Percentiles rank a stretch among this genome's conserved stretches.
Evolutionary conservation across 805 yeast genomes (phyloP).

Genomic region (Saccharomycopsis fibuligera): DNA sequence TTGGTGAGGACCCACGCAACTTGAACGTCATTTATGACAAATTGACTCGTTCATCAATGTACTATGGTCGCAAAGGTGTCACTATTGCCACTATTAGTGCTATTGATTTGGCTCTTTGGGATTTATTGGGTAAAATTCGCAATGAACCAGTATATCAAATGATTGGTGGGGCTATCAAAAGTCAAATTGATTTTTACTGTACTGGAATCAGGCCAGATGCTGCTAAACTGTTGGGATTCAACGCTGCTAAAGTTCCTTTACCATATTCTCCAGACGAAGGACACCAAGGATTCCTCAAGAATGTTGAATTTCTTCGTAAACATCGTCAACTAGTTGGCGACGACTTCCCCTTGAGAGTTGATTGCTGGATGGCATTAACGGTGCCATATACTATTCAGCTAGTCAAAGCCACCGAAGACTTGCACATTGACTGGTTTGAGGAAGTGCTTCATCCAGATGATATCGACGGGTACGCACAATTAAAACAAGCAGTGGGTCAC

Average conservation of each 20-base stretch:
- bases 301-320: conserved; percentile 38
- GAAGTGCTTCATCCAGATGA: conserved; percentile 48
- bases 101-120: conserved; percentile 46
- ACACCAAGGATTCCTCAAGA: conserved; percentile 38
- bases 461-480: conserved; percentile 39
- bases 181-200: conserved; percentile 41
- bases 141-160: conserved; percentile 45
- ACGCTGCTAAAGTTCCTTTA: conserved; percentile 48
- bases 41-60: conserved; percentile 43
- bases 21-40: conserved; percentile 42
- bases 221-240: conserved; percentile 45
- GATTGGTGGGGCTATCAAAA: conserved; percentile 45
- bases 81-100: conserved; percentile 43
- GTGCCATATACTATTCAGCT: conserved; percentile 43
- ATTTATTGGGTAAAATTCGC: conserved; percentile 42
- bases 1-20: conserved; percentile 44
- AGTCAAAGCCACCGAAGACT: conserved; percentile 37
- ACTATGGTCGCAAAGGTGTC: conserved; percentile 45
- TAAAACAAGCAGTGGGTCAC: conserved; percentile 42
- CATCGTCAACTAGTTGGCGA: conserved; percentile 44
- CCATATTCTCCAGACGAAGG: conserved; percentile 49
- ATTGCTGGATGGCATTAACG: conserved; percentile 46
- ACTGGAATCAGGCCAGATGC: conserved; percentile 43
- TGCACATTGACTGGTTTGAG: conserved; percentile 48
- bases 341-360: conserved; percentile 48